phyloP scores from a whole-genome alignment of 345 rosid genomes.

The Camelina neglecta region DNA sequence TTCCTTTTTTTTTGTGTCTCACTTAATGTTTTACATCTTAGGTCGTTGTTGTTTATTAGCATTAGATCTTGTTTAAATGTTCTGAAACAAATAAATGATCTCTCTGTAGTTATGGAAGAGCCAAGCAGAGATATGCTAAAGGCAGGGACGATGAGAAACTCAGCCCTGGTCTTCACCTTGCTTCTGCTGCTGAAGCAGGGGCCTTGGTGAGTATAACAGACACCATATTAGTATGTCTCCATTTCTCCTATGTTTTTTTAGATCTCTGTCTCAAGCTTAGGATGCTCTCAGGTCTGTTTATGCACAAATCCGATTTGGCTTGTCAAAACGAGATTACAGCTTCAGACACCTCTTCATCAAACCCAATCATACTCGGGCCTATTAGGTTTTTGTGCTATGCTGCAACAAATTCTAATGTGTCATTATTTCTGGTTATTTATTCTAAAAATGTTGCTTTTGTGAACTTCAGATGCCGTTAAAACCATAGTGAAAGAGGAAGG shows the following conservation, averaged over 20 bases:
- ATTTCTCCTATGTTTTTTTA: not conserved
- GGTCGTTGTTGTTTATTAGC: not conserved
- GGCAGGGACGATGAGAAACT: constrained; percentile 60
- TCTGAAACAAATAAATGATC: constrained; percentile 6
- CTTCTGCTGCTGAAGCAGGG: constrained; percentile 97
- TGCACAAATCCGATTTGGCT: constrained; percentile 97
- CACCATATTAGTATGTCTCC: not conserved
- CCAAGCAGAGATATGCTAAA: constrained; percentile 76
- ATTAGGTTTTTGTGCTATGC: constrained; percentile 57
- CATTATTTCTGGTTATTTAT: not conserved
- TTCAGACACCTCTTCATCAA: constrained; percentile 88
- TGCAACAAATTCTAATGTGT: not conserved
- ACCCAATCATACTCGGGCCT: constrained; percentile 76
- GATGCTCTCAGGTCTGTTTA: constrained; percentile 67
- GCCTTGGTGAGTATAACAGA: constrained; percentile 64
- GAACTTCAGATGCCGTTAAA: constrained; percentile 72
- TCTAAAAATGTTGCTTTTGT: constrained; percentile 24
- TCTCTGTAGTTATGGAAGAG: constrained; percentile 77
- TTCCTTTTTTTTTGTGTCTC: not conserved
- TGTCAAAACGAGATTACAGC: constrained; percentile 93
- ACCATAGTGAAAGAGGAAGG: constrained; percentile 96
- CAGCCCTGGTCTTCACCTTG: constrained; percentile 80
- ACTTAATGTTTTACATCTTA: not conserved
- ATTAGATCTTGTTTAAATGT: not conserved
- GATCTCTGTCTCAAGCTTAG: constrained; percentile 6